Evolutionary conservation across 108 stramenopile species (phyloP), one percentile per base, ranked within the genome.

Genomic region (Schizochytrium sp.): DNA sequence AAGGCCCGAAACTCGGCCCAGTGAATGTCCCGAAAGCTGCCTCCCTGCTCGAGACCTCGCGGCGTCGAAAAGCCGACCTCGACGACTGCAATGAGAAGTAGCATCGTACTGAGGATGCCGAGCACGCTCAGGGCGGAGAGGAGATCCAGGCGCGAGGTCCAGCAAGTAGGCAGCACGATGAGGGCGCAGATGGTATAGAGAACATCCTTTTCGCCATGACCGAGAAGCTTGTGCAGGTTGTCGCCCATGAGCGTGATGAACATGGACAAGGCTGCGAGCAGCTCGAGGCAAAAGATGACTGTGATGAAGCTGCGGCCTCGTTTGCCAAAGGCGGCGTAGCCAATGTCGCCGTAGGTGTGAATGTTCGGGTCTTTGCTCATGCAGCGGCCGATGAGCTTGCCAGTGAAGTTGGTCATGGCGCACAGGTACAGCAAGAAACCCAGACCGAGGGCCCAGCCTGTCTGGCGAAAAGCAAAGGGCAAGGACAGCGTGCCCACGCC

Each of bases 391-490:
- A 83, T 83, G 23, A 83, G 48, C 51, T 83, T 83, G 45, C 76
- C 76, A 0, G 76, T 83, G 76, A 45, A 53, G 76, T 83, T 83
- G 12, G 76, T 83, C 25, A 53, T 53, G 45, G 76, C 76, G 76
- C 76, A 83, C 6, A 83, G 45, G 23, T 83, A 83, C 48, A 83
- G 44, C 43, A 83, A 45, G 51, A 83, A 83, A 16, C 48, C 76
- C 0, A 53, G 51, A 23, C 76, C 76, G 28, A 83, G 76, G 4
- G 51, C 48, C 76, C 76, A 83, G 76, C 76, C 76, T 6, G 76
- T 83, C 76, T 83, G 76, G 51, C 76, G 76, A 53, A 83, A 83
- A n/a, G 76, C 76, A 53, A 53, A 83, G 6, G 76, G 76, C 45
- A 83, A 23, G 14, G 76, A 83, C 4, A 83, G 76, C n/a, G 28